Evolutionary conservation across 2,329 filamentous ascomycete genomes (phyloP), one percentile per base, ranked within the genome.

Genomic region (Tolypocladium inflatum): DNA sequence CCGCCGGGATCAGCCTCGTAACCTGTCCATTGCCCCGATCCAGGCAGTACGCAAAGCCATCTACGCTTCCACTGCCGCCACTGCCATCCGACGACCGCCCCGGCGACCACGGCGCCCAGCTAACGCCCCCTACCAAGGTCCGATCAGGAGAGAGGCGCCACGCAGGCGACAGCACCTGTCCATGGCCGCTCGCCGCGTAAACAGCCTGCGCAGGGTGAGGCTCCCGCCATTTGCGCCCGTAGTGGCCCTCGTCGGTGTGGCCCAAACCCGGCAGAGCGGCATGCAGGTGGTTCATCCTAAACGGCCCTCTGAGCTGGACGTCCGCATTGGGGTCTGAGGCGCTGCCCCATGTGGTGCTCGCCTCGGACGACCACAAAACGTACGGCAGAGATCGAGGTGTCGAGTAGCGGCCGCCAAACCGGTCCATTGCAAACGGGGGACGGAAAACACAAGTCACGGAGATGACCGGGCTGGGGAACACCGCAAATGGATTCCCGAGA

Each of bases 1-100:
- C 83, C 0, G 79, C 82, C 0, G 80, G 80, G 17, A 85, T 71
- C 0, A 86, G 75, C 3, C 78, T 74, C 6, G 82, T 84, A 59
- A 76, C 80, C 53, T 73, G 70, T 4, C 82, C 82, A 59, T 83
- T 76, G 10, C 78, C 78, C 8, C 82, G 75, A 55, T 79, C 76
- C 56, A 80, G 76, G 61, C 76, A 83, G 66, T 85, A 37, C 2
- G 73, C 76, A 57, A 75, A 79, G 17, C 59, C 67, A 38, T 53
- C 55, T 2, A 58, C 39, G 30, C 59, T 50, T 4, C 38, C 54
- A 15, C 54, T 23, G 37, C 9, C 41, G 33, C 50, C 45, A 55
- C n/a, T 21, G 35, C 10, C 51, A 2, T 21, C 37, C 9, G 11
- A 10, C 5, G 17, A 33, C 3, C 2, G 26, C 30, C 30, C 50